Evolutionary conservation across 2,329 filamentous ascomycete genomes (phyloP).

Genomic region (Diaporthe destruens): DNA sequence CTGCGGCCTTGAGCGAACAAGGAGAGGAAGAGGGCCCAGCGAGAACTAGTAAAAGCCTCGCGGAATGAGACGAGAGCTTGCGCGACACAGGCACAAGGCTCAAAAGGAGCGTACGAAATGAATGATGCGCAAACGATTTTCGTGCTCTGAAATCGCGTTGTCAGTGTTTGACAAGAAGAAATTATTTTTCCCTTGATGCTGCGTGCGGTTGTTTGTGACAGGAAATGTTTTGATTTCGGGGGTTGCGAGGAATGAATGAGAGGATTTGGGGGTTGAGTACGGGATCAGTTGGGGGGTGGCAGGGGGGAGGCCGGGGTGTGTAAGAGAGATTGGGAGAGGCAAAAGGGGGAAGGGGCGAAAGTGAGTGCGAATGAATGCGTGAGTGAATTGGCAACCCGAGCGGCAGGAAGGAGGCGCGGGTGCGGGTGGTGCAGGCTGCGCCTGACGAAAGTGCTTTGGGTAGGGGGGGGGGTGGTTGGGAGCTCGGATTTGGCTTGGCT

Average conservation of each 20-base stretch:
- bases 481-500: slow-evolving; percentile 17
- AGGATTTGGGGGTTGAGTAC: slow-evolving; percentile 43
- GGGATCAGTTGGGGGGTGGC: slow-evolving; percentile 34
- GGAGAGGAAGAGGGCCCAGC: slow-evolving; percentile 44
- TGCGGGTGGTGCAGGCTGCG: slow-evolving; percentile 33
- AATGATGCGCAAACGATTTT: slow-evolving; percentile 45
- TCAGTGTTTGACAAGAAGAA: slow-evolving; percentile 34
- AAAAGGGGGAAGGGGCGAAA: slow-evolving; percentile 37
- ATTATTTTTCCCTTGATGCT: slow-evolving; percentile 9
- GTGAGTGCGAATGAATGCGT: slow-evolving; percentile 36
- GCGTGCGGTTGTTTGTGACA: slow-evolving; percentile 35
- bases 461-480: slow-evolving; percentile 16
- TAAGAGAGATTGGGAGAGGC: slow-evolving; percentile 47
- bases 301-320: slow-evolving; percentile 46
- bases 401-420: slow-evolving; percentile 46
- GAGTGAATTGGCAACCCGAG: slow-evolving; percentile 39
- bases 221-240: slow-evolving; percentile 35
- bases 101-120: slow-evolving; percentile 51
- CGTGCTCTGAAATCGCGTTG: slow-evolving; percentile 33
- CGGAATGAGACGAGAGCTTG: slow-evolving; percentile 40
- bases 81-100: slow-evolving; percentile 44
- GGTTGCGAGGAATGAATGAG: slow-evolving; percentile 36
- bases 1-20: slow-evolving; percentile 7
- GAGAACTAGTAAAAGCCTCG: slow-evolving; percentile 64
- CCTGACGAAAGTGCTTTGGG: slow-evolving; percentile 19